Percentiles rank a stretch among this genome's conserved stretches.
Evolutionary conservation across 495 filamentous ascomycete species (phyloP).

Genomic region (Penicillium waksmanii): DNA sequence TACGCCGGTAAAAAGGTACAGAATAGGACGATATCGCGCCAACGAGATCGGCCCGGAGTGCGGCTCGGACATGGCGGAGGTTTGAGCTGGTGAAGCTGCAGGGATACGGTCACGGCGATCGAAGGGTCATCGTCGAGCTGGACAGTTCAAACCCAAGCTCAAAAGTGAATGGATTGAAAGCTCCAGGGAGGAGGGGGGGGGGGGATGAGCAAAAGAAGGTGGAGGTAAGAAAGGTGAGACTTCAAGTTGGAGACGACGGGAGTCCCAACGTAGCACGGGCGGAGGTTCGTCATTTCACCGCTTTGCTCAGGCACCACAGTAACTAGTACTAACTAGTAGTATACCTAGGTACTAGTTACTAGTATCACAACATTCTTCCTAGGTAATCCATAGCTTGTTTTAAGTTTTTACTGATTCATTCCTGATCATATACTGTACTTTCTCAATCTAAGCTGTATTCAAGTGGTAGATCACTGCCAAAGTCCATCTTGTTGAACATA

Average conservation of each 20-base stretch:
- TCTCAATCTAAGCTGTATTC: too few species aligned
- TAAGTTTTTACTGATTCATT: too few species aligned
- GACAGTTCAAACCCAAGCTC: background rate
- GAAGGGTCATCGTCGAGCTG: conserved; percentile 15
- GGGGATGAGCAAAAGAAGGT: too few species aligned
- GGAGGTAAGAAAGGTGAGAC: background rate
- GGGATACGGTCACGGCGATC: conserved; percentile 20
- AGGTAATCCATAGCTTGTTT: too few species aligned
- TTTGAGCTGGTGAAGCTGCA: conserved; percentile 22
- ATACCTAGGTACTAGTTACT: too few species aligned
- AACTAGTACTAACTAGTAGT: too few species aligned
- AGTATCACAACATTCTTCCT: too few species aligned
- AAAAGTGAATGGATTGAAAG: background rate
- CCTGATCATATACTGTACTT: too few species aligned
- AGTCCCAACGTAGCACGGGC: background rate
- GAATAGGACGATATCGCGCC: conserved; percentile 51
- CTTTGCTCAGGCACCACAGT: background rate
- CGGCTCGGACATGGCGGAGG: conserved; percentile 41
- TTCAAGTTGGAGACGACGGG: background rate
- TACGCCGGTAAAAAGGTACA: conserved; percentile 54
- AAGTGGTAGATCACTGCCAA: too few species aligned
- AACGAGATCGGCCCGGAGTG: conserved; percentile 42
- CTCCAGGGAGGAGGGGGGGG: too few species aligned
- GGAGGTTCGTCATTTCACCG: background rate
- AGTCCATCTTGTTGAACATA: too few species aligned